Percentiles rank a stretch among this genome's conserved stretches.
Evolutionary conservation across 139 green algal species (phyloP).

Genomic region (Limnomonas spitsbergensis): DNA sequence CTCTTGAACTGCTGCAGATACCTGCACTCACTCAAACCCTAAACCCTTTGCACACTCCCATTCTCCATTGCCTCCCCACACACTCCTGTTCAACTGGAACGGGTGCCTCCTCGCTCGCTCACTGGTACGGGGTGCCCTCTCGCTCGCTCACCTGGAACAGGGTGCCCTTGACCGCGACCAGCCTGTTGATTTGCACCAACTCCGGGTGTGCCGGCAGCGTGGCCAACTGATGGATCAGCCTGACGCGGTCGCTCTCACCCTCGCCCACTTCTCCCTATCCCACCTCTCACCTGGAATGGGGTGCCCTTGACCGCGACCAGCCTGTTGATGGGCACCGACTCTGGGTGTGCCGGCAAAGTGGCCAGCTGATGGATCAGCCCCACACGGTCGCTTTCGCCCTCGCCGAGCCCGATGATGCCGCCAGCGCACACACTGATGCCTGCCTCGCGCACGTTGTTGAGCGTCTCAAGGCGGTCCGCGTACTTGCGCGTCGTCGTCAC

Average conservation of each 20-base stretch:
- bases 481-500: slow-evolving; percentile 88
- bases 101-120: too few species aligned
- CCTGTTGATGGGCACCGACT: slow-evolving; percentile 96
- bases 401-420: slow-evolving; percentile 90
- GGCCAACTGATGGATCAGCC: slow-evolving; percentile 69
- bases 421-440: slow-evolving; percentile 95
- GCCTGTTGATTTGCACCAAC: slow-evolving; percentile 93
- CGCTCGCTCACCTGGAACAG: slow-evolving; percentile 78
- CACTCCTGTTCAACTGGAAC: too few species aligned
- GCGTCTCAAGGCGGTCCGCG: slow-evolving; percentile 86
- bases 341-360: slow-evolving; percentile 92
- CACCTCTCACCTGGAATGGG: slow-evolving; percentile 76
- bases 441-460: slow-evolving; percentile 81
- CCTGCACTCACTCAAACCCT: too few species aligned
- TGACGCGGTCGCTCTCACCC: too few species aligned
- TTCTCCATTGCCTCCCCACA: too few species aligned
- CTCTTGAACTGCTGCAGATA: too few species aligned
- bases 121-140: too few species aligned
- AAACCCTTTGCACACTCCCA: too few species aligned
- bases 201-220: slow-evolving; percentile 95
- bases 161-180: slow-evolving; percentile 91
- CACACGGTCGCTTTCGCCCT: slow-evolving; percentile 53
- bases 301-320: slow-evolving; percentile 92
- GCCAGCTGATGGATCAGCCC: slow-evolving; percentile 70
- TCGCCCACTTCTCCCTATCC: too few species aligned